Evolutionary conservation across 768 basidiomycete species (phyloP).

Genomic region (Serpula lacrymans): DNA sequence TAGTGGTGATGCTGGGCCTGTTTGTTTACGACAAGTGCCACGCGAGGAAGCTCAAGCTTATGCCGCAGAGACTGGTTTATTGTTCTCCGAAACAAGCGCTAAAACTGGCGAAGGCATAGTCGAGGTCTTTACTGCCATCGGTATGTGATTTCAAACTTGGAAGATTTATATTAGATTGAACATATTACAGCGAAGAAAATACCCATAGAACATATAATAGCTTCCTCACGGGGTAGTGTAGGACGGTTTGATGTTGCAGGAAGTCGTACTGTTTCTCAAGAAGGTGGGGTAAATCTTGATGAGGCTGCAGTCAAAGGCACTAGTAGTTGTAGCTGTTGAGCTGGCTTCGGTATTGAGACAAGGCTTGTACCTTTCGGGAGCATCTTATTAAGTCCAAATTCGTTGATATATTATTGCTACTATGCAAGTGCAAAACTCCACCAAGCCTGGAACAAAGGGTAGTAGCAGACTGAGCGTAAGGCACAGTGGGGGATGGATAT

Average conservation of each 20-base stretch:
- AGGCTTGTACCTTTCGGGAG: too few relatives aligned
- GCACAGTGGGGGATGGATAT: too few relatives aligned
- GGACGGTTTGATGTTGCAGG: constrained; percentile 59
- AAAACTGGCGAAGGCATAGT: constrained; percentile 96
- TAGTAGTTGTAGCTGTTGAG: constrained; percentile 81
- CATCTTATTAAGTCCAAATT: too few relatives aligned
- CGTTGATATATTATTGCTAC: too few relatives aligned
- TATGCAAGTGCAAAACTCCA: too few relatives aligned
- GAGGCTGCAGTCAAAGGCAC: constrained; percentile 63
- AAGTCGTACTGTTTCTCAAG: constrained; percentile 46
- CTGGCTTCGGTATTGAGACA: too few relatives aligned
- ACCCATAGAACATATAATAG: constrained; percentile 91
- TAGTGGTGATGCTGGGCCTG: constrained; percentile 45
- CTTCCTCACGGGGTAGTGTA: constrained; percentile 69
- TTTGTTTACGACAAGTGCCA: constrained; percentile 84
- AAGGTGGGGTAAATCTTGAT: constrained; percentile 65
- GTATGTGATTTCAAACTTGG: constrained; percentile 42
- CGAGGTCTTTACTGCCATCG: constrained; percentile 98
- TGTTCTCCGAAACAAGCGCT: constrained; percentile 98
- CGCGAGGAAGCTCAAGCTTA: constrained; percentile 96
- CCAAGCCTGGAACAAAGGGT: too few relatives aligned
- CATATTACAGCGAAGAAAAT: constrained; percentile 65
- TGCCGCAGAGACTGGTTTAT: constrained; percentile 87
- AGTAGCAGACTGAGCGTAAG: too few relatives aligned
- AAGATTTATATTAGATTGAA: not conserved